Percentiles rank a stretch among this genome's conserved stretches.
These are phyloP conservation scores for Leccinum longicurvipes DNA, from an alignment of 768 basidiomycete genomes.

Conservation along the genomic window DNA sequence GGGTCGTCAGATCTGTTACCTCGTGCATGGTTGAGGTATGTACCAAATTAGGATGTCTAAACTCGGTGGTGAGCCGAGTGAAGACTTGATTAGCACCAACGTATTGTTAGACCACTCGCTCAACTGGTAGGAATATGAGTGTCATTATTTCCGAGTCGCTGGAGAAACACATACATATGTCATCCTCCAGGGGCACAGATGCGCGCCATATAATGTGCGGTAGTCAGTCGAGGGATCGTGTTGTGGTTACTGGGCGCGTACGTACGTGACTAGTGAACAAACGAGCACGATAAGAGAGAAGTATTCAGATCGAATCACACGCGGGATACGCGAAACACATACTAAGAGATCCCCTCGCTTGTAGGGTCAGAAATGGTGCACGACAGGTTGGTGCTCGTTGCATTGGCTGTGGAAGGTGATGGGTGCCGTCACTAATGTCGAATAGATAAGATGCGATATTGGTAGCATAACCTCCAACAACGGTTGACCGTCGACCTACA, in stretches of 20 bases:
- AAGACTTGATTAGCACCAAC: slow-evolving; percentile 45
- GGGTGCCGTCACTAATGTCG: slow-evolving; percentile 43
- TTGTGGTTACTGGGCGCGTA: slow-evolving; percentile 23
- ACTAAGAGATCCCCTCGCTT: slow-evolving; percentile 63
- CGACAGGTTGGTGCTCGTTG: slow-evolving; percentile 46
- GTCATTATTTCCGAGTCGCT: slow-evolving; percentile 40
- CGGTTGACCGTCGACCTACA: slow-evolving; percentile 53
- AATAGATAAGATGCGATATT: slow-evolving; percentile 66
- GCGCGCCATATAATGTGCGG: slow-evolving; percentile 48
- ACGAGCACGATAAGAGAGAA: slow-evolving; percentile 48
- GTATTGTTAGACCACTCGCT: slow-evolving; percentile 44
- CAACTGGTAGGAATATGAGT: slow-evolving; percentile 46
- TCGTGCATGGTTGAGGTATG: slow-evolving; percentile 30
- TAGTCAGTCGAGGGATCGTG: not conserved
- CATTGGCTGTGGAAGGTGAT: slow-evolving; percentile 45
- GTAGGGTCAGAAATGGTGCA: slow-evolving; percentile 60
- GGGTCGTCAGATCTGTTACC: slow-evolving; percentile 60
- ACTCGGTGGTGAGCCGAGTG: slow-evolving; percentile 29
- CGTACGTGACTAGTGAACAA: slow-evolving; percentile 58
- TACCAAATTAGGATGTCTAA: not conserved
- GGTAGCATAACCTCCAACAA: slow-evolving; percentile 61
- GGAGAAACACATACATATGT: slow-evolving; percentile 33
- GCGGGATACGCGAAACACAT: slow-evolving; percentile 20
- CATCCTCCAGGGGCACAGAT: slow-evolving; percentile 46
- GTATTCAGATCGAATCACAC: not conserved